Percentiles rank a stretch among this genome's conserved stretches.
These are phyloP conservation scores for Usnea hakonensis DNA, from an alignment of 495 filamentous ascomycete genomes.

Conservation along the genomic window DNA sequence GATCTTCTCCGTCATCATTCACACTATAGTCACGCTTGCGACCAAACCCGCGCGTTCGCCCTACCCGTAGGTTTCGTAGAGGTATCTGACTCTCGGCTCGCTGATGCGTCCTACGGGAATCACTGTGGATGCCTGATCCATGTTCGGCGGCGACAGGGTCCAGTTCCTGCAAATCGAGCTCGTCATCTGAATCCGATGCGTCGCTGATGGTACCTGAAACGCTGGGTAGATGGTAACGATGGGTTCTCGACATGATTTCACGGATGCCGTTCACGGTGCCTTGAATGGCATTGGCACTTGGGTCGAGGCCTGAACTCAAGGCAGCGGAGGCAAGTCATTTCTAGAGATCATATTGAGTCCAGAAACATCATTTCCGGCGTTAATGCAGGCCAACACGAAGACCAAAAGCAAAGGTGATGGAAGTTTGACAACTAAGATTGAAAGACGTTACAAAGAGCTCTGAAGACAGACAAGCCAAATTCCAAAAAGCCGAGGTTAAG, in stretches of 20 bases:
- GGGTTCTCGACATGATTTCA: slow-evolving; percentile 25
- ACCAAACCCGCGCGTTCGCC: slow-evolving; percentile 56
- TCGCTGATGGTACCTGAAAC: slow-evolving; percentile 44
- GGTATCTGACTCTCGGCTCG: slow-evolving; percentile 52
- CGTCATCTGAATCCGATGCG: slow-evolving; percentile 54
- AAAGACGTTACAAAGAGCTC: neutral
- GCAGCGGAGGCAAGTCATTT: too few relatives aligned
- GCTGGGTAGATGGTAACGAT: slow-evolving; percentile 39
- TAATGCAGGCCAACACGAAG: neutral
- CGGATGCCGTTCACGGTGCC: slow-evolving; percentile 3
- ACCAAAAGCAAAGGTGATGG: neutral
- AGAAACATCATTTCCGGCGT: neutral
- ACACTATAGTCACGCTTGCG: slow-evolving; percentile 32
- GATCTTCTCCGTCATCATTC: slow-evolving; percentile 45
- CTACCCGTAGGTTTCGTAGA: slow-evolving; percentile 61
- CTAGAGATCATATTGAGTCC: neutral
- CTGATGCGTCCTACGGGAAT: slow-evolving; percentile 36
- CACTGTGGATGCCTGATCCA: slow-evolving; percentile 27
- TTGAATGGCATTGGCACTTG: neutral
- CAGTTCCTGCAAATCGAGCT: slow-evolving; percentile 64
- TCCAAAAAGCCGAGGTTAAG: neutral
- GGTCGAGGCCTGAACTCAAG: neutral
- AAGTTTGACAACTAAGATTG: neutral
- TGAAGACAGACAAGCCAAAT: too few relatives aligned
- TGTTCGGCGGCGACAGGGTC: slow-evolving; percentile 46